These are phyloP conservation scores for Tricladium varicosporioides DNA, from an alignment of 2,329 filamentous ascomycete species.

Conservation along the genomic window DNA sequence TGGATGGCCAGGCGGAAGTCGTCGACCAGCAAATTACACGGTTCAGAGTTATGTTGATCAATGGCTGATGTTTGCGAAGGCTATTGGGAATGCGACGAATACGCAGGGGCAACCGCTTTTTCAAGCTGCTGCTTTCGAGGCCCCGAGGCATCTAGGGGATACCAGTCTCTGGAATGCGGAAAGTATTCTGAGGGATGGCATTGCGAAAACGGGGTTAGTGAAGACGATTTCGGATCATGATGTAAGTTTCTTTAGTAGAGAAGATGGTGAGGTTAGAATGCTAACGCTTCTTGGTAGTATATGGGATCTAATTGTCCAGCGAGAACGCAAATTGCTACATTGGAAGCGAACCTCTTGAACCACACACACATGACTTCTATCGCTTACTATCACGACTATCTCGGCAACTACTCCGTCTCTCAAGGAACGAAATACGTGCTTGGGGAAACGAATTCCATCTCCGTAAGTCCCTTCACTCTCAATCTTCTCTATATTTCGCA, in stretches of 20 bases:
- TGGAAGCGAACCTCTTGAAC: conserved; percentile 16
- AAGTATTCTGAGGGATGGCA: background rate
- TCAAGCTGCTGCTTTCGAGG: conserved; percentile 10
- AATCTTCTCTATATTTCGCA: no score
- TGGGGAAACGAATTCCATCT: conserved; percentile 21
- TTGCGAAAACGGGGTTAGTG: background rate
- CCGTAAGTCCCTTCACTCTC: background rate
- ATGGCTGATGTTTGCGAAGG: conserved; percentile 6
- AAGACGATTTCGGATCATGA: conserved; percentile 12
- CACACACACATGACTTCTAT: conserved; percentile 19
- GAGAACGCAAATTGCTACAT: conserved; percentile 15
- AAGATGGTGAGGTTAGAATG: background rate
- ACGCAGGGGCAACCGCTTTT: background rate
- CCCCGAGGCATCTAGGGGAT: conserved; percentile 4
- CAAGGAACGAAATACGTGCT: conserved; percentile 12
- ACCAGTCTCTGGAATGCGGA: conserved; percentile 6
- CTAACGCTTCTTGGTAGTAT: conserved; percentile 3
- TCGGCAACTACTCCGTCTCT: conserved; percentile 12
- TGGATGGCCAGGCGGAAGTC: conserved; percentile 5
- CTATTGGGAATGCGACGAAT: background rate
- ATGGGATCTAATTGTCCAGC: conserved; percentile 6
- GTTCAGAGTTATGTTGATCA: conserved; percentile 8
- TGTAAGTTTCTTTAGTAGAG: background rate
- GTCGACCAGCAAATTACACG: conserved; percentile 7
- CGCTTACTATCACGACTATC: conserved; percentile 19